A percentile compares a stretch with the other conserved stretches of the same genome.
Evolutionary conservation across 1,284 basidiomycete species (phyloP).

Genomic region (Cystobasidium pallidum): DNA sequence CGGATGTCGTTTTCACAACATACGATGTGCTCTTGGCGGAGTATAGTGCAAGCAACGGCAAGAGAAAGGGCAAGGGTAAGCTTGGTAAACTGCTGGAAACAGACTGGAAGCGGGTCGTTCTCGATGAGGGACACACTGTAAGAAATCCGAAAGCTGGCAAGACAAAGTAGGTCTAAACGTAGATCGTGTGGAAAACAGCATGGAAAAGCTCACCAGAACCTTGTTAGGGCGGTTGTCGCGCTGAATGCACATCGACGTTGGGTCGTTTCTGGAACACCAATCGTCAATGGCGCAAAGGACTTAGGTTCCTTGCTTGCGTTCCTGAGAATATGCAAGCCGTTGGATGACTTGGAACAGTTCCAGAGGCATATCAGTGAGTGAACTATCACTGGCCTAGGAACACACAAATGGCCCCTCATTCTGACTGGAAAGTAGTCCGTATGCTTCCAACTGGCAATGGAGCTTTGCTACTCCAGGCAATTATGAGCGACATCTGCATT

Average conservation of each 20-base stretch:
- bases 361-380: slow-evolving; percentile 30
- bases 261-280: slow-evolving; percentile 78
- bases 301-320: slow-evolving; percentile 81
- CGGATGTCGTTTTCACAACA: slow-evolving; percentile 86
- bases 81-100: slow-evolving; percentile 64
- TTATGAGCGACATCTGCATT: slow-evolving; percentile 56
- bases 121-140: slow-evolving; percentile 85
- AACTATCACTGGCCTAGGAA: slow-evolving; percentile 59
- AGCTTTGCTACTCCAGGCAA: slow-evolving; percentile 61
- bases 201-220: background rate
- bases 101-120: slow-evolving; percentile 81
- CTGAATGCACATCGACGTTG: slow-evolving; percentile 45
- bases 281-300: slow-evolving; percentile 78
- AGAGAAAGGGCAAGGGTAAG: slow-evolving; percentile 51
- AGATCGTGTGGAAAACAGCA: slow-evolving; percentile 28
- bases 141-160: slow-evolving; percentile 72
- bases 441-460: slow-evolving; percentile 32
- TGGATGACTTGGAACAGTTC: slow-evolving; percentile 69
- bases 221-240: slow-evolving; percentile 41
- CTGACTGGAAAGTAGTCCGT: slow-evolving; percentile 65
- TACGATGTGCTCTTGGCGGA: slow-evolving; percentile 67
- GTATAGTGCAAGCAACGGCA: slow-evolving; percentile 42
- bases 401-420: no score
- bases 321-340: slow-evolving; percentile 74
- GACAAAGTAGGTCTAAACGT: slow-evolving; percentile 59